A percentile compares a stretch with the other conserved stretches of the same genome.
These are phyloP conservation scores for Skeletonema potamos DNA, from an alignment of 108 stramenopile genomes.

Conservation along the genomic window DNA sequence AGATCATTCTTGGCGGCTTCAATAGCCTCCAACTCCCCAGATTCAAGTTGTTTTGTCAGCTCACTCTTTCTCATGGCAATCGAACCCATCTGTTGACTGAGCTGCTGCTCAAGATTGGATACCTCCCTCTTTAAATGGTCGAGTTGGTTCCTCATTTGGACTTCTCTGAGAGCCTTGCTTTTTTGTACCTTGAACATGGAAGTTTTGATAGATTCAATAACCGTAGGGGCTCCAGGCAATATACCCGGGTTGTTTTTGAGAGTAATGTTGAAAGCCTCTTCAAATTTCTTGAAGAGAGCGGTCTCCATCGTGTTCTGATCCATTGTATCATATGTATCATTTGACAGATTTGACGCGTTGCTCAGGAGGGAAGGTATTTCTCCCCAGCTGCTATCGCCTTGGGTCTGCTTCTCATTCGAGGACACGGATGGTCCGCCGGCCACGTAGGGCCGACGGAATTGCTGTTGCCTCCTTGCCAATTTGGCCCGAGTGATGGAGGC, in stretches of 20 bases:
- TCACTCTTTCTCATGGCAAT: conserved; percentile 17
- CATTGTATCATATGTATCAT: neutral
- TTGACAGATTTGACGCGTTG: conserved; percentile 17
- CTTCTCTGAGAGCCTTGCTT: conserved; percentile 13
- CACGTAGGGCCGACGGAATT: neutral
- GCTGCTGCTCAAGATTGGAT: conserved; percentile 18
- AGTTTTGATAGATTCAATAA: conserved; percentile 26
- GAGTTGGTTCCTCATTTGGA: conserved; percentile 24
- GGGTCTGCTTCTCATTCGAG: neutral
- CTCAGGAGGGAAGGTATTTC: conserved; percentile 23
- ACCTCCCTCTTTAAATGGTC: conserved; percentile 18
- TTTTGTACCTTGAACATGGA: conserved; percentile 30
- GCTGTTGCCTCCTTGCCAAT: neutral
- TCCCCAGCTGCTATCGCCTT: conserved; percentile 21
- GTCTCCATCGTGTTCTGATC: conserved; percentile 8
- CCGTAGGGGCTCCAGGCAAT: conserved; percentile 23
- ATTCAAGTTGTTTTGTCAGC: neutral
- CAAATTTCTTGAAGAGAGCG: conserved; percentile 24
- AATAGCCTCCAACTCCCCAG: conserved; percentile 7
- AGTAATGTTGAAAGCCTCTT: conserved; percentile 39
- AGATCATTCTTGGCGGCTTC: neutral
- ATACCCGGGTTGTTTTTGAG: conserved; percentile 36
- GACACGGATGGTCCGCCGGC: neutral
- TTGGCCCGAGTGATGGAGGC: neutral
- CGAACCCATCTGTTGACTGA: conserved; percentile 33